These are phyloP conservation scores for Geranium incanum DNA, from an alignment of 441 rosid species.

Conservation along the genomic window DNA sequence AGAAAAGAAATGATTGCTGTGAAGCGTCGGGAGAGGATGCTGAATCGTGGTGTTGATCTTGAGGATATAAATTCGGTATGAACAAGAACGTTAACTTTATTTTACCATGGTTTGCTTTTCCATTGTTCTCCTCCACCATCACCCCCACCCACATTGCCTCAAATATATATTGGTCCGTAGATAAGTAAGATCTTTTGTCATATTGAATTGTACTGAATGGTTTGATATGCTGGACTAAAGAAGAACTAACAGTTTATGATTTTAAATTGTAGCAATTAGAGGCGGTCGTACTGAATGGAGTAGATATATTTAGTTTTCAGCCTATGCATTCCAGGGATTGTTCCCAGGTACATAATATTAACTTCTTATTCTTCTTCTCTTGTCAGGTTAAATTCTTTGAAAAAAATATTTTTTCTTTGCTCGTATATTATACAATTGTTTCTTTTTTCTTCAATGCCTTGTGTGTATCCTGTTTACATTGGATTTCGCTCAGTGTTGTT, in stretches of 20 bases:
- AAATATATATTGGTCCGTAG: background rate
- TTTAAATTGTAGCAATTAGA: background rate
- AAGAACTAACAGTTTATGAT: background rate
- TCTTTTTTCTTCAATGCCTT: background rate
- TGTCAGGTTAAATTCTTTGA: background rate
- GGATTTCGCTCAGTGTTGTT: background rate
- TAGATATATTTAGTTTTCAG: background rate
- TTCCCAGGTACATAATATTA: background rate
- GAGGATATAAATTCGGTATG: conserved; percentile 56
- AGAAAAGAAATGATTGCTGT: conserved; percentile 67
- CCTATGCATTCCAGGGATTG: background rate
- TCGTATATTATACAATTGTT: no score
- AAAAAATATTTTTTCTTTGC: no score
- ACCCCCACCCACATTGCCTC: background rate
- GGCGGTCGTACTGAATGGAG: background rate
- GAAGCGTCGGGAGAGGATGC: conserved; percentile 72
- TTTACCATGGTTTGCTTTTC: background rate
- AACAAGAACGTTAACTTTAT: background rate
- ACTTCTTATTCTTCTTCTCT: background rate
- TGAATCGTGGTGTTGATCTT: conserved; percentile 70
- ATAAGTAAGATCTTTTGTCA: background rate
- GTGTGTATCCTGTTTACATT: background rate
- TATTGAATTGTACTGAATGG: background rate
- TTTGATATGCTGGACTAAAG: background rate
- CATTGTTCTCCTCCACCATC: background rate